These are phyloP conservation scores for Aureobasidium sp. DNA, from an alignment of 2,329 filamentous ascomycete genomes.

Conservation along the genomic window DNA sequence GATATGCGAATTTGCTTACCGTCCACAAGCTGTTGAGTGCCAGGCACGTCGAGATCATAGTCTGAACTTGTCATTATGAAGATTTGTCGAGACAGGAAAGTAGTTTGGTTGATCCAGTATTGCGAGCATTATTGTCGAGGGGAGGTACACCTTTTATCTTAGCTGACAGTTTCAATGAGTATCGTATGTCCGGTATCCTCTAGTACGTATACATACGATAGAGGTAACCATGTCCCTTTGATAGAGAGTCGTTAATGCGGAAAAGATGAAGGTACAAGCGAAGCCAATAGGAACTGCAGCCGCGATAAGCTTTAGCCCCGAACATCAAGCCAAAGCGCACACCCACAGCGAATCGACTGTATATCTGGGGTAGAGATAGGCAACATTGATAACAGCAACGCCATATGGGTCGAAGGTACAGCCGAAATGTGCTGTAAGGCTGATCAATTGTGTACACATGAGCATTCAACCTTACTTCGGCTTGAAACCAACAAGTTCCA, in stretches of 20 bases:
- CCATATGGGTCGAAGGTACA: background rate
- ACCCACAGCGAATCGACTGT: background rate
- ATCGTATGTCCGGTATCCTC: background rate
- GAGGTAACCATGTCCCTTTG: background rate
- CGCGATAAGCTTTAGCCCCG: background rate
- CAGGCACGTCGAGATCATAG: slow-evolving; percentile 25
- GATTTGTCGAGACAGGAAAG: background rate
- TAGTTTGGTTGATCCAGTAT: background rate
- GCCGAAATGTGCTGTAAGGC: background rate
- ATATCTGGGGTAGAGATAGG: background rate
- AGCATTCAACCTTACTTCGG: background rate
- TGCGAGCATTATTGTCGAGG: background rate
- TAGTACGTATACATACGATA: background rate
- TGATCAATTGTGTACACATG: background rate
- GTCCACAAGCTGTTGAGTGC: slow-evolving; percentile 31
- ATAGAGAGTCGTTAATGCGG: slow-evolving; percentile 12
- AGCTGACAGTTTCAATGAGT: background rate
- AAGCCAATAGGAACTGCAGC: background rate
- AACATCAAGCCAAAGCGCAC: background rate
- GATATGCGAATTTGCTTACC: slow-evolving; percentile 8
- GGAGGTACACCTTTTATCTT: background rate
- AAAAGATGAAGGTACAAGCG: slow-evolving; percentile 12
- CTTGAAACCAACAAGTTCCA: background rate
- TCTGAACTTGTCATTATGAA: background rate
- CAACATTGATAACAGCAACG: background rate